Conservation (phyloP, 2,329 filamentous ascomycete species). For the Talaromyces amestolkiae region DNA sequence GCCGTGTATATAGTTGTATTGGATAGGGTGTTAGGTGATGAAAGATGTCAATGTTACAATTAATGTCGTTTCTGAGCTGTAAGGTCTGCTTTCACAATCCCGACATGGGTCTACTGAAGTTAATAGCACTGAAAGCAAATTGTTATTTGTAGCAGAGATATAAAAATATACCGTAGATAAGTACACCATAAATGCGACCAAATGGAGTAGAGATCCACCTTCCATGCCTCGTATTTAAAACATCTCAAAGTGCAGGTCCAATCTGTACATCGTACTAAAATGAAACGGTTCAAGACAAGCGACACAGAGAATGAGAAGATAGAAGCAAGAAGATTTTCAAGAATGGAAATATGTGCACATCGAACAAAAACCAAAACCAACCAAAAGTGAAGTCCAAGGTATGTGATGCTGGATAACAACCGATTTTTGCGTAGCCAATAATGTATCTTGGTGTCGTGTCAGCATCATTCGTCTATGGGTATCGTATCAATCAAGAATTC, state of each 20-base stretch:
- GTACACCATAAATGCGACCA: conserved; percentile 3
- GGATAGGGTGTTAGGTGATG: neutral
- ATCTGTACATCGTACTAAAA: conserved; percentile 1
- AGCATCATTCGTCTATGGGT: conserved; percentile 19
- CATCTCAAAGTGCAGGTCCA: neutral
- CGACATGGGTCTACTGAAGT: neutral
- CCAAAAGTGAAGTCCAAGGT: neutral
- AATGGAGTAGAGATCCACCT: neutral
- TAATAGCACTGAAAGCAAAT: neutral
- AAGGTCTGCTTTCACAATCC: neutral
- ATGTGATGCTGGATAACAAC: neutral
- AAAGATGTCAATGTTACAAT: neutral
- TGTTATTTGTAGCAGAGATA: neutral
- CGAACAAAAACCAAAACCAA: neutral
- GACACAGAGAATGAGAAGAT: neutral
- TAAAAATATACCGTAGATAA: neutral
- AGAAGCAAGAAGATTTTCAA: neutral
- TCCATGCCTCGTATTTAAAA: neutral
- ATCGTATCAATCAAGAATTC: conserved; percentile 17
- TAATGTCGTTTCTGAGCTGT: neutral
- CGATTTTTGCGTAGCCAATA: neutral
- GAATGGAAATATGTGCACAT: neutral
- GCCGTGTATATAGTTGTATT: conserved; percentile 20
- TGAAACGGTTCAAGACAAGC: neutral
- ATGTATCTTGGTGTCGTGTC: conserved; percentile 11